phyloP scores from a whole-genome alignment of 768 basidiomycete species.

The Omphalotus guepiniiformis region DNA sequence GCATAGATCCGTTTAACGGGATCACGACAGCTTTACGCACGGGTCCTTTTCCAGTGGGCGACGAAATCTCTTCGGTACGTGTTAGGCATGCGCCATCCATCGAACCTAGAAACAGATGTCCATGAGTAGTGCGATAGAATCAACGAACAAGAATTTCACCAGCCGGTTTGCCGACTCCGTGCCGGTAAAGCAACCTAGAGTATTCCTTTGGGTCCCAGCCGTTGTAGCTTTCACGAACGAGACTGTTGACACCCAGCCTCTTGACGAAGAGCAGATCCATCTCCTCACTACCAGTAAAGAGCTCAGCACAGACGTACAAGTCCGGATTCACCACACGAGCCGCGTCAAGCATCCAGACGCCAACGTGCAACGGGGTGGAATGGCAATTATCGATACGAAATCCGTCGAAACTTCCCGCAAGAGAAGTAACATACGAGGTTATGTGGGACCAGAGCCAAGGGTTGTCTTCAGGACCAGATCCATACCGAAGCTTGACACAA shows the following conservation, averaged over 20 bases:
- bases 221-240: conserved; percentile 95
- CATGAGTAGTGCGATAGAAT: background rate
- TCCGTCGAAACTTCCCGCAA: conserved; percentile 86
- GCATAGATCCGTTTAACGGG: conserved; percentile 78
- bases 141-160: conserved; percentile 40
- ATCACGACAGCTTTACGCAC: conserved; percentile 68
- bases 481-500: conserved; percentile 97
- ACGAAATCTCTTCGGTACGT: conserved; percentile 67
- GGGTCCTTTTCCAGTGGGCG: conserved; percentile 81
- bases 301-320: conserved; percentile 94
- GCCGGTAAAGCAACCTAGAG: conserved; percentile 82
- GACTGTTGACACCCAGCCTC: conserved; percentile 86
- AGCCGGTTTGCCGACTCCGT: conserved; percentile 91
- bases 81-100: conserved; percentile 91
- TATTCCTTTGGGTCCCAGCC: conserved; percentile 86
- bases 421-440: conserved; percentile 72
- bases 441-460: conserved; percentile 96
- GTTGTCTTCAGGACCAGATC: conserved; percentile 70
- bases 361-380: conserved; percentile 95
- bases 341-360: conserved; percentile 89
- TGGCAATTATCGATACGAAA: conserved; percentile 99
- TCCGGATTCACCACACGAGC: conserved; percentile 86
- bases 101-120: conserved; percentile 52
- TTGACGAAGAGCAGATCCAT: conserved; percentile 92
- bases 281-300: conserved; percentile 94